A percentile compares a stretch with the other conserved stretches of the same genome.
phyloP scores from a whole-genome alignment of 148 eudicot genomes.

The Polygonum aviculare region DNA sequence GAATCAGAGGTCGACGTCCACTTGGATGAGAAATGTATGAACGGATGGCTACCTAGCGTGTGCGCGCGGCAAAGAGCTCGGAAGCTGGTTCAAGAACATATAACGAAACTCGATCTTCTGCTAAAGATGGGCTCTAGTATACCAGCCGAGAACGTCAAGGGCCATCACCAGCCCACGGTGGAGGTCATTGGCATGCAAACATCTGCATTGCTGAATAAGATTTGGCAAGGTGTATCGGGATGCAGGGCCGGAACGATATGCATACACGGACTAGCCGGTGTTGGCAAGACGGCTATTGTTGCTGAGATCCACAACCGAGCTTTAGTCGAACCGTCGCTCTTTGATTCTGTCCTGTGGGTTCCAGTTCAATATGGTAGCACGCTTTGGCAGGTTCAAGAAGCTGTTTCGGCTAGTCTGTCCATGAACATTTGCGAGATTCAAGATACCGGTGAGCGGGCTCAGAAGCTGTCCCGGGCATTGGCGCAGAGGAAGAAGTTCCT shows the following conservation, averaged over 20 bases:
- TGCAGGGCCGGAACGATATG: conserved; percentile 11
- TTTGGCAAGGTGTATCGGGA: too few species aligned
- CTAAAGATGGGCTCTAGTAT: too few species aligned
- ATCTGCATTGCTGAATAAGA: too few species aligned
- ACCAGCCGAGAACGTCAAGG: too few species aligned
- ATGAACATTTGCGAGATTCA: conserved; percentile 15
- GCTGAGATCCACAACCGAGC: conserved; percentile 22
- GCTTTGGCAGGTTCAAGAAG: conserved; percentile 21
- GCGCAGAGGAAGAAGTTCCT: conserved; percentile 16
- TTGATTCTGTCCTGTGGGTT: conserved; percentile 28
- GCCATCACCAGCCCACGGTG: too few species aligned
- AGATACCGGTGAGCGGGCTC: conserved; percentile 16
- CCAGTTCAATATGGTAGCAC: conserved; percentile 16
- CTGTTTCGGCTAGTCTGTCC: conserved; percentile 16
- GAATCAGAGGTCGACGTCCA: too few species aligned
- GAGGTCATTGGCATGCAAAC: too few species aligned
- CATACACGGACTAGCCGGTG: conserved; percentile 25
- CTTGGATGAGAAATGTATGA: too few species aligned
- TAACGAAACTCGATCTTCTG: too few species aligned
- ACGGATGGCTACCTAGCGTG: too few species aligned
- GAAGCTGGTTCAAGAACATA: too few species aligned
- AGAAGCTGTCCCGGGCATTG: conserved; percentile 8
- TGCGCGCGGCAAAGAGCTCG: too few species aligned
- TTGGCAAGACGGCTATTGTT: conserved; percentile 25
- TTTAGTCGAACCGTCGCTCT: conserved; percentile 6